Base-by-base conservation (phyloP, 225 moss, liverwort and hornwort genomes). In the Straminergon stramineum region DNA sequence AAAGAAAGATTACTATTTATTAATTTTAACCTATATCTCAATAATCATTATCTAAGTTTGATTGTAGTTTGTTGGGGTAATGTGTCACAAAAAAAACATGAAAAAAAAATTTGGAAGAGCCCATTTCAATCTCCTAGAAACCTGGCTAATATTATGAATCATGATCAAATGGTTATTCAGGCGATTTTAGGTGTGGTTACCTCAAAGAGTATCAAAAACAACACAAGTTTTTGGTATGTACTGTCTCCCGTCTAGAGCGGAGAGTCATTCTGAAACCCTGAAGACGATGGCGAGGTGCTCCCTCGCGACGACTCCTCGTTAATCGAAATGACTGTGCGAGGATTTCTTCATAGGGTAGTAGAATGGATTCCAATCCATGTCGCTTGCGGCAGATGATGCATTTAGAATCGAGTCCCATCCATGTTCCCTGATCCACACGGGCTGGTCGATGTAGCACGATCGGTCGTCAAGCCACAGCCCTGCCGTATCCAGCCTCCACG, bases 401-500 rank as follows among this genome's bases (percentile, higher is more conserved):
- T 90, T 90, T 2, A 86, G 55, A 53, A 86, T 48, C 7, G 89
- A 89, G 52, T 90, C 86, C 89, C 89, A 90, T 2, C 86, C 64
- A 28, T 90, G 86, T 64, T 74, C 81, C 9, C 41, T 73, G 39
- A 81, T 74, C 89, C 89, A 90, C 8, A 90, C 81, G 1, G 86
- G 88, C 32, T 68, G 64, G 34, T 85, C 64, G 5, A 75, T 39
- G 53, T 82, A 86, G 70, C 92, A 90, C 21, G 90, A 88, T 22
- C 92, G 75, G 37, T 92, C 85, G 45, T 90, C 86, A 2, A 88
- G 88, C 92, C 90, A 92, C 6, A 88, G 17, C 1, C 92, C 88
- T 2, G 57, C 31, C 2, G 34, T 43, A 52, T 90, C 69, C 11
- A 92, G 88, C 90, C 55, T 90, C 90, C 92, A 92, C 28, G 92